phyloP scores from a whole-genome alignment of 371 early-diverging fungal genomes.

The Saksenaea oblongispora region DNA sequence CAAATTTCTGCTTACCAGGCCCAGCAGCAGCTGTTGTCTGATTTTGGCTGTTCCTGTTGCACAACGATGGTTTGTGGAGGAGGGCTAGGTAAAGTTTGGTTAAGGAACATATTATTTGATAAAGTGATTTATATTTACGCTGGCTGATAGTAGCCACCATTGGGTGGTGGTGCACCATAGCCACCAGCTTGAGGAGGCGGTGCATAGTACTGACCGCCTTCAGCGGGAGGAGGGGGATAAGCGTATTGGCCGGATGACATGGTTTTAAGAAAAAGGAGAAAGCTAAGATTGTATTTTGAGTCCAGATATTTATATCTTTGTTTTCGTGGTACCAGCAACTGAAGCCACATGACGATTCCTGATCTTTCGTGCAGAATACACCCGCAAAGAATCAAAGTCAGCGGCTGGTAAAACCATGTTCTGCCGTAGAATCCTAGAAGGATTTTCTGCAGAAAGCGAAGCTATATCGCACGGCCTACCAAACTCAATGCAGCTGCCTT shows the following conservation, averaged over 20 bases:
- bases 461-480: no score
- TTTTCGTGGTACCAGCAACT: background rate
- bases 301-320: background rate
- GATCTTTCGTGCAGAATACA: background rate
- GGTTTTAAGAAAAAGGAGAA: background rate
- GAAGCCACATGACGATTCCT: background rate
- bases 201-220: constrained; percentile 1
- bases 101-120: background rate
- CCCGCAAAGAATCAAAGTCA: no score
- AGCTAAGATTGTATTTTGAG: background rate
- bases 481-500: no score
- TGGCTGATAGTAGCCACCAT: background rate
- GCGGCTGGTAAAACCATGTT: no score
- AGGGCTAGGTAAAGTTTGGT: background rate
- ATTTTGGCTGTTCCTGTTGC: constrained; percentile 3
- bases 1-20: background rate
- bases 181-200: constrained; percentile 4
- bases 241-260: constrained; percentile 4
- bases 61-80: background rate
- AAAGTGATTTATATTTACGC: background rate
- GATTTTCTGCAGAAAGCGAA: no score
- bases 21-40: constrained; percentile 1
- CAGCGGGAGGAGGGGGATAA: background rate
- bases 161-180: background rate
- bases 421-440: no score